Base-by-base conservation (phyloP, 768 basidiomycete species). In the Termitomyces eurrhizus region DNA sequence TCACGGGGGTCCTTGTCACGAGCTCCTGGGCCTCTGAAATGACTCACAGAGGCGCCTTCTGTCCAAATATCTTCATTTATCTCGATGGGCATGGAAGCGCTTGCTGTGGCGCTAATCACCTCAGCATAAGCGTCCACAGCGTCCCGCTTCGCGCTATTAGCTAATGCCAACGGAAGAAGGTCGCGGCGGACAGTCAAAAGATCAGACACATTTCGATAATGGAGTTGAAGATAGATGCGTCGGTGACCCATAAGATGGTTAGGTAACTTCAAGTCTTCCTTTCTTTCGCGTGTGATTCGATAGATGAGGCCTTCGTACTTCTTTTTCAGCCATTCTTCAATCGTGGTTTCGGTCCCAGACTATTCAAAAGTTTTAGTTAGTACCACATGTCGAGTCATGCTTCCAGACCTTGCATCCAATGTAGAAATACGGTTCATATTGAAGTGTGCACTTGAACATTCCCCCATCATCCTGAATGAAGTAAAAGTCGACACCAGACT, bases 51-150 rank as follows among this genome's bases (percentile, higher is more conserved):
- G 26, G 58, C 67, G 44, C 67, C 59, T 12, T 81, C 85, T 33
- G 77, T 73, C 73, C 85, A 87, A 45, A 81, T 56, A 52, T 75
- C 87, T 21, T 83, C 84, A 50, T 91, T 90, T 26, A 89, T 75
- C 53, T 86, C 86, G 63, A 92, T 81, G 58, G 87, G 84, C 72
- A 85, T 84, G 59, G 78, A 80, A 3, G 87, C 83, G 36, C 80
- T 81, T 4, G 91, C 83, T 0, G 95, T 87, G 7, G 87, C 87
- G 62, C 85, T 89, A 62, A 99, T 85, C 24, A 98, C 94, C 68
- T 99, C 97, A 3, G 97, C 97, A 68, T 98, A 99, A 4, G 95
- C 95, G 72, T 98, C 97, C 13, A 98, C 89, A 0, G 97, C 96
- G 67, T 92, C 90, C 29, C 95, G 86, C 75, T 96, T 97, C 4